phyloP scores from a whole-genome alignment of 768 basidiomycete species.

The Asterophora parasitica region DNA sequence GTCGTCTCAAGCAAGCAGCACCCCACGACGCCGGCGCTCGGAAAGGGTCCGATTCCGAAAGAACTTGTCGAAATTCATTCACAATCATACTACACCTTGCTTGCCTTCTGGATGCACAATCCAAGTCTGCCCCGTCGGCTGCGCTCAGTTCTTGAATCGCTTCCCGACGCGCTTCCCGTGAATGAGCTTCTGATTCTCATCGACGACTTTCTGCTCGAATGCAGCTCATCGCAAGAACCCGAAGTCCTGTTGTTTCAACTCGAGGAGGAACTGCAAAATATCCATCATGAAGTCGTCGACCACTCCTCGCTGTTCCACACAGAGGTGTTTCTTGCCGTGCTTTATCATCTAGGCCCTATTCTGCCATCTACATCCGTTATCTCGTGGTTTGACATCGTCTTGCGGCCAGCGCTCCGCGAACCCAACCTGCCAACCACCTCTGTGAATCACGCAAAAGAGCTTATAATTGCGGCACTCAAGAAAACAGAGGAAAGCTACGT shows the following conservation, averaged over 20 bases:
- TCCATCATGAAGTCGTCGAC: conserved; percentile 61
- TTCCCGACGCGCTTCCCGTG: conserved; percentile 46
- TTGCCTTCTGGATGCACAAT: conserved; percentile 27
- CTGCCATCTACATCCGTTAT: conserved; percentile 64
- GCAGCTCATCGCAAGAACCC: conserved; percentile 41
- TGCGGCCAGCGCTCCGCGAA: conserved; percentile 75
- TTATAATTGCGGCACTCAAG: conserved; percentile 60
- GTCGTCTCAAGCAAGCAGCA: conserved; percentile 17
- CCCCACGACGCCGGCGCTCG: background rate
- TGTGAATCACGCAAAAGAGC: conserved; percentile 64
- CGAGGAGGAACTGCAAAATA: conserved; percentile 62
- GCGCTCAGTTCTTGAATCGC: conserved; percentile 51
- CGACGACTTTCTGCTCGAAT: conserved; percentile 53
- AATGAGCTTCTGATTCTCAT: conserved; percentile 44
- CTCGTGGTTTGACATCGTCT: conserved; percentile 78
- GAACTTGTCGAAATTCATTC: no score
- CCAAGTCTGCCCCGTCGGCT: conserved; percentile 45
- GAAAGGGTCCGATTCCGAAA: no score
- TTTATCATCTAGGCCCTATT: conserved; percentile 58
- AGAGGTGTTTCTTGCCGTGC: conserved; percentile 62
- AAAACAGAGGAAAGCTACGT: conserved; percentile 39
- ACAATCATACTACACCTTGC: background rate
- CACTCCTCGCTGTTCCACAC: conserved; percentile 57
- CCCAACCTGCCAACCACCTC: conserved; percentile 57
- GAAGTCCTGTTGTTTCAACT: conserved; percentile 42